These are phyloP conservation scores for Leptographium procerum DNA, from an alignment of 2,329 filamentous ascomycete genomes.

Conservation along the genomic window DNA sequence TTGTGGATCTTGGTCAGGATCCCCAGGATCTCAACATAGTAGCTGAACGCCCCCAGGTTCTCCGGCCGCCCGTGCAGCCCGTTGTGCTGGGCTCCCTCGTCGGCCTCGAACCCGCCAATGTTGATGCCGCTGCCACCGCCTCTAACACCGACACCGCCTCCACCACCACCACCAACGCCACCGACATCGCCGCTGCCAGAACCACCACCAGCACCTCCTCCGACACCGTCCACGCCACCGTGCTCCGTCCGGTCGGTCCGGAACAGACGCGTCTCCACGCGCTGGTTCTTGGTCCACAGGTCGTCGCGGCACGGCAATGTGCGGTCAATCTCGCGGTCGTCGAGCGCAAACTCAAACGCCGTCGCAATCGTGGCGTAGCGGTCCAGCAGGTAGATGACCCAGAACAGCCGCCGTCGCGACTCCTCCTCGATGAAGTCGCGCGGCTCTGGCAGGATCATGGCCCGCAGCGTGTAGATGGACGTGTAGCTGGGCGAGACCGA, in stretches of 20 bases:
- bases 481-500: slow-evolving; percentile 67
- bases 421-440: slow-evolving; percentile 85
- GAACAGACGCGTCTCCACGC: slow-evolving; percentile 79
- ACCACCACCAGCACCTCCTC: neutral
- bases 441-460: slow-evolving; percentile 73
- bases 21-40: slow-evolving; percentile 81
- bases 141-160: neutral
- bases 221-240: neutral
- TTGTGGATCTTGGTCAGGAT: slow-evolving; percentile 81
- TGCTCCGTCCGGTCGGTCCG: slow-evolving; percentile 23
- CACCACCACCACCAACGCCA: neutral
- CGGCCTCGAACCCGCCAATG: neutral
- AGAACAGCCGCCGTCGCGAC: slow-evolving; percentile 72
- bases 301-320: slow-evolving; percentile 80
- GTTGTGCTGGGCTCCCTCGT: neutral
- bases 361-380: slow-evolving; percentile 84
- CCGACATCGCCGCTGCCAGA: neutral
- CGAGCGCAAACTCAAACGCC: slow-evolving; percentile 81
- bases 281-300: slow-evolving; percentile 70
- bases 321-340: slow-evolving; percentile 82
- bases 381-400: slow-evolving; percentile 89
- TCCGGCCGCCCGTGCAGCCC: slow-evolving; percentile 29
- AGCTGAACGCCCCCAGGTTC: slow-evolving; percentile 77
- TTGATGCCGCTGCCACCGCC: too few relatives aligned
- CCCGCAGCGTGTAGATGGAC: slow-evolving; percentile 80